Evolutionary conservation across 1,284 basidiomycete genomes (phyloP).

Genomic region (Ceratobasidium sp.): DNA sequence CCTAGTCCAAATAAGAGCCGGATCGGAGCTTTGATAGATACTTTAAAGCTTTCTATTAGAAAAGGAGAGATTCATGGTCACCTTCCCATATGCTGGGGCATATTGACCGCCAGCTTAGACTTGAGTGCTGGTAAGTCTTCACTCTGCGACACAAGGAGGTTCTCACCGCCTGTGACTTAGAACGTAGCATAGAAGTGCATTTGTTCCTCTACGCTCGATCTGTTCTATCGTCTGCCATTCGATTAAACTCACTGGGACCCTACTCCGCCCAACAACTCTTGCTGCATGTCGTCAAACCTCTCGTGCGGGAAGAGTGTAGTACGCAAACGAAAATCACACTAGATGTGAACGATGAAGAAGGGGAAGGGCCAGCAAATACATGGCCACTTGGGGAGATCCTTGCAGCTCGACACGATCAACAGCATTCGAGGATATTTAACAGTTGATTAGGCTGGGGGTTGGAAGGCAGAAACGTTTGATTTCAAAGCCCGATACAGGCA

Average conservation of each 20-base stretch:
- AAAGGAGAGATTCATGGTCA: slow-evolving; percentile 77
- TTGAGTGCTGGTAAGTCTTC: slow-evolving; percentile 68
- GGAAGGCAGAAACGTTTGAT: background rate
- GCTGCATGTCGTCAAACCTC: slow-evolving; percentile 69
- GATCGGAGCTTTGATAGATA: slow-evolving; percentile 59
- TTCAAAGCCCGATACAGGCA: slow-evolving; percentile 1
- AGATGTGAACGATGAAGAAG: slow-evolving; percentile 42
- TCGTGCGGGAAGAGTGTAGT: slow-evolving; percentile 66
- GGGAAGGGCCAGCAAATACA: slow-evolving; percentile 74
- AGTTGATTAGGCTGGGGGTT: slow-evolving; percentile 55
- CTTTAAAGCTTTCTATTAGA: slow-evolving; percentile 71
- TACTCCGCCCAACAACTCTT: slow-evolving; percentile 92
- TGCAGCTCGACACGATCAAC: slow-evolving; percentile 87
- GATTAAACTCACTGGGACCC: slow-evolving; percentile 91
- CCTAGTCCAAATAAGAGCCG: slow-evolving; percentile 45
- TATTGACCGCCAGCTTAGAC: slow-evolving; percentile 79
- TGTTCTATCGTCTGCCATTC: slow-evolving; percentile 87
- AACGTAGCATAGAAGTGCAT: slow-evolving; percentile 80
- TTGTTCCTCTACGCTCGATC: slow-evolving; percentile 92
- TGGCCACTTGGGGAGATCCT: slow-evolving; percentile 98
- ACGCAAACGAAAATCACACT: slow-evolving; percentile 47
- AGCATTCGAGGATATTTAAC: slow-evolving; percentile 97
- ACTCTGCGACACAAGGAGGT: background rate
- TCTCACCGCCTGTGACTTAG: slow-evolving; percentile 53
- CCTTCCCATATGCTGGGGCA: slow-evolving; percentile 88